These are phyloP conservation scores for Guyanaporus albipodus DNA, from an alignment of 768 basidiomycete species.

Conservation along the genomic window DNA sequence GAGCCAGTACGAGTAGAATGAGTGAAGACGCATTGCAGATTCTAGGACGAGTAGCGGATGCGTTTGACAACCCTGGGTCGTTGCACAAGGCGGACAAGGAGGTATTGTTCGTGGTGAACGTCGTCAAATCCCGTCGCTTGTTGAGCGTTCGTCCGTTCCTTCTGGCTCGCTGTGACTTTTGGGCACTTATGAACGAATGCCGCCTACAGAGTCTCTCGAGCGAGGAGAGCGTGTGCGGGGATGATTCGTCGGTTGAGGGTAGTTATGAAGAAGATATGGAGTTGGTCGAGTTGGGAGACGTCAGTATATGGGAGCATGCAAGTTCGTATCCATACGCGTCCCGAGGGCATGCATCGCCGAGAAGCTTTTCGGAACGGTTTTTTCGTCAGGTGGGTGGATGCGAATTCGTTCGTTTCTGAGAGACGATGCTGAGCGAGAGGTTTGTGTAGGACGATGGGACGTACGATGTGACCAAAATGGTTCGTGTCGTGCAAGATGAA, in stretches of 20 bases:
- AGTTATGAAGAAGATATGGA: constrained; percentile 21
- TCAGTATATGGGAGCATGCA: constrained; percentile 13
- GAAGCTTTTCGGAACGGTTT: not conserved
- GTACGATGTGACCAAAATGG: constrained; percentile 27
- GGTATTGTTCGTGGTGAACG: constrained; percentile 17
- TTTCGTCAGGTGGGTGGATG: constrained; percentile 14
- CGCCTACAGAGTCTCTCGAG: constrained; percentile 15
- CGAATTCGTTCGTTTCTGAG: not conserved
- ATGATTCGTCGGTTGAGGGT: constrained; percentile 13
- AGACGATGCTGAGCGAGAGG: not conserved
- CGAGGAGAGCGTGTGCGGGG: constrained; percentile 8
- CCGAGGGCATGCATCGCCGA: not conserved
- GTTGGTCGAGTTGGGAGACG: constrained; percentile 10
- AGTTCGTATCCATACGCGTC: constrained; percentile 14
- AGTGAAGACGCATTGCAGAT: constrained; percentile 21
- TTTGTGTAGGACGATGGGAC: constrained; percentile 9
- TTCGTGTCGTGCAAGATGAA: constrained; percentile 4
- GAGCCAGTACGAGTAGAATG: no score
- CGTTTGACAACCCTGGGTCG: constrained; percentile 24
- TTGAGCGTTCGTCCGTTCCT: constrained; percentile 16
- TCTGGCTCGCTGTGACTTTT: not conserved
- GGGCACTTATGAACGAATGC: not conserved
- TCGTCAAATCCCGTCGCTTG: constrained; percentile 21
- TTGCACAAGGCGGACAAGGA: constrained; percentile 19
- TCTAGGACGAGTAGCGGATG: constrained; percentile 28